Evolutionary conservation across 768 basidiomycete species (phyloP).

Genomic region (Rhodotorula babjevae): DNA sequence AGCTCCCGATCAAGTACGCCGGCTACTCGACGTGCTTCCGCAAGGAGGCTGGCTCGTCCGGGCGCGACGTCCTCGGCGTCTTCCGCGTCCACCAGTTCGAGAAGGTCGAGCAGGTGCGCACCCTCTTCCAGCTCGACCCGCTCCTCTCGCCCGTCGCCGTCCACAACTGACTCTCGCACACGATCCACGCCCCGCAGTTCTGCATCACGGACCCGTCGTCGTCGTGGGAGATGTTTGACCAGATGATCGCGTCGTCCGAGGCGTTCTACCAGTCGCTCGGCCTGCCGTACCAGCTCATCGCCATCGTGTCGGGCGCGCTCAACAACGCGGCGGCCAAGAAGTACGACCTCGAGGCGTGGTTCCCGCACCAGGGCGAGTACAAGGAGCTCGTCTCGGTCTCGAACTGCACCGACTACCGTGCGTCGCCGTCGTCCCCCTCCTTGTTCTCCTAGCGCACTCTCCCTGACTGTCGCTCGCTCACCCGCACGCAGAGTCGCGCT

Average conservation of each 20-base stretch:
- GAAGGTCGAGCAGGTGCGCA: conserved; percentile 72
- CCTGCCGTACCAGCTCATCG: conserved; percentile 84
- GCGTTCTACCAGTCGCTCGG: conserved; percentile 94
- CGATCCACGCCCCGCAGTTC: conserved; percentile 59
- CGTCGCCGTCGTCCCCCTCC: conserved; percentile 47
- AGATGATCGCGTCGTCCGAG: conserved; percentile 83
- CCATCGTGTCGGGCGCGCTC: conserved; percentile 90
- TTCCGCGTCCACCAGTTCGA: conserved; percentile 99
- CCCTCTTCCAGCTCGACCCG: neutral
- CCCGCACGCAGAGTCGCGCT: conserved; percentile 68
- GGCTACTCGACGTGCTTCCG: conserved; percentile 84
- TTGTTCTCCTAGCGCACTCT: neutral
- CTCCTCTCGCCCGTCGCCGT: too few species aligned
- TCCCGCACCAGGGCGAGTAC: conserved; percentile 92
- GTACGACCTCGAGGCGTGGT: conserved; percentile 97
- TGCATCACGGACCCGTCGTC: conserved; percentile 88
- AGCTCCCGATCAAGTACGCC: conserved; percentile 76
- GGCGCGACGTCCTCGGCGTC: conserved; percentile 98
- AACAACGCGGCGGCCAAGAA: conserved; percentile 97
- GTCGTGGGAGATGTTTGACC: conserved; percentile 89
- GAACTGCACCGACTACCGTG: conserved; percentile 99
- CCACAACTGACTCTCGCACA: too few species aligned
- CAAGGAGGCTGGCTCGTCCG: conserved; percentile 95
- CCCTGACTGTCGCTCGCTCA: neutral
- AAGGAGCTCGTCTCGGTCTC: conserved; percentile 97